A percentile compares a stretch with the other conserved stretches of the same genome.
Conservation (phyloP, 192 early-diverging fungal species). For the Obelidium mucronatum region DNA sequence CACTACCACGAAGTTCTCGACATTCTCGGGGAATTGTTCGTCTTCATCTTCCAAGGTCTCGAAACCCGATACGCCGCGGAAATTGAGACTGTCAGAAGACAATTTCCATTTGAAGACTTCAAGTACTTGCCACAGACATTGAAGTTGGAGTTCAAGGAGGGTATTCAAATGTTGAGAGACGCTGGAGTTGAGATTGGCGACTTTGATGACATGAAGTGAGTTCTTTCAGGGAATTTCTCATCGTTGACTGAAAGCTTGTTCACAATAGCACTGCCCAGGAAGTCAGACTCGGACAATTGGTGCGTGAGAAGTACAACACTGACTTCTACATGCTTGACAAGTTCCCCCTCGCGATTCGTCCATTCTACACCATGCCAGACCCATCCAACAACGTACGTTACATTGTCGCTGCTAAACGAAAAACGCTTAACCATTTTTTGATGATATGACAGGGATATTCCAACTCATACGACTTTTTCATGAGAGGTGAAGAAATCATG, state of each 20-base stretch:
- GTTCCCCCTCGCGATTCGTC: slow-evolving; percentile 94
- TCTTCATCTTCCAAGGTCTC: slow-evolving; percentile 89
- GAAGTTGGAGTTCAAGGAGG: slow-evolving; percentile 87
- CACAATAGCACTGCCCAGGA: slow-evolving; percentile 80
- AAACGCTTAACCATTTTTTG: slow-evolving; percentile 25
- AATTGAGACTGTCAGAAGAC: slow-evolving; percentile 83
- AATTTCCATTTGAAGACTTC: slow-evolving; percentile 94
- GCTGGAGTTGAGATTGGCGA: slow-evolving; percentile 91
- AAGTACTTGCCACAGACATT: slow-evolving; percentile 84
- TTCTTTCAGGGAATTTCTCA: not conserved
- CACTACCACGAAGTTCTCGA: slow-evolving; percentile 99
- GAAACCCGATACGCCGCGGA: slow-evolving; percentile 83
- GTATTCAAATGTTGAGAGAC: slow-evolving; percentile 85
- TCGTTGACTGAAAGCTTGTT: not conserved
- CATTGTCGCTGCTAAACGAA: not conserved
- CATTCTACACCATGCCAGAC: slow-evolving; percentile 99
- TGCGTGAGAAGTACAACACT: slow-evolving; percentile 92
- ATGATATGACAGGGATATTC: slow-evolving; percentile 72
- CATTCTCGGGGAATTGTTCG: slow-evolving; percentile 90
- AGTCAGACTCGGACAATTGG: slow-evolving; percentile 81
- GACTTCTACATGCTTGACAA: slow-evolving; percentile 99
- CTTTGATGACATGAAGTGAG: slow-evolving; percentile 85
- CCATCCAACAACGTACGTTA: slow-evolving; percentile 68
- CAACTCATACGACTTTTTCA: slow-evolving; percentile 99
- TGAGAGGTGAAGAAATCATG: slow-evolving; percentile 98